phyloP scores from a whole-genome alignment of 768 basidiomycete species.

The Suillus clintonianus region DNA sequence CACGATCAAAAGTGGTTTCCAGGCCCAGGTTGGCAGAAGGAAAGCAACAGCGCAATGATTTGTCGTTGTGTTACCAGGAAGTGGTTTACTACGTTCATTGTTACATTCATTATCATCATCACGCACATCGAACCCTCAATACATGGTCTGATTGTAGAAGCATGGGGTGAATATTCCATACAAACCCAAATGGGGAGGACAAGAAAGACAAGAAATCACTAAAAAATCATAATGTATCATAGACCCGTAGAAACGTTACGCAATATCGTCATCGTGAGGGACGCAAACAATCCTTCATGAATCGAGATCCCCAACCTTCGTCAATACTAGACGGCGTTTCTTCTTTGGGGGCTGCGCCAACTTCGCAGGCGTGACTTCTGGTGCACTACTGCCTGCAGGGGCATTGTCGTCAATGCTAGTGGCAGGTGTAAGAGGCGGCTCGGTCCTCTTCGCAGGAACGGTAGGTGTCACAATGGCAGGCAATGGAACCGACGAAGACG shows the following conservation, averaged over 20 bases:
- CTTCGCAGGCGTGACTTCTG: constrained; percentile 11
- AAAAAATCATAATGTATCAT: constrained; percentile 13
- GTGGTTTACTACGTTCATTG: neutral
- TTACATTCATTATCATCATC: constrained; percentile 1
- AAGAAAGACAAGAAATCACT: constrained; percentile 7
- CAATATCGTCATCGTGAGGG: neutral
- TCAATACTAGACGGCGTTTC: constrained; percentile 79
- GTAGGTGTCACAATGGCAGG: constrained; percentile 33
- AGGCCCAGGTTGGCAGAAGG: constrained; percentile 90
- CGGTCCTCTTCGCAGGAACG: constrained; percentile 38
- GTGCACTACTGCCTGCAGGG: neutral
- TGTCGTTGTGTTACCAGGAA: neutral
- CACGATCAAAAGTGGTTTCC: constrained; percentile 98
- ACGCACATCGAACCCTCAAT: neutral
- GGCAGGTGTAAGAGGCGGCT: constrained; percentile 37
- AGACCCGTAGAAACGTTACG: neutral
- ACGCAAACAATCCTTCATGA: constrained; percentile 15
- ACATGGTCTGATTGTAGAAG: neutral
- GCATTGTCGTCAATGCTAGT: constrained; percentile 26
- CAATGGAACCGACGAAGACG: constrained; percentile 35
- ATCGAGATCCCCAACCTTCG: constrained; percentile 60
- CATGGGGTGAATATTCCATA: neutral
- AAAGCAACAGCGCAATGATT: constrained; percentile 50
- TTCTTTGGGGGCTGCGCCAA: constrained; percentile 73
- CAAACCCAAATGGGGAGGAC: neutral